Percentiles rank a stretch among this genome's conserved stretches.
These are phyloP conservation scores for Penicillium goetzii DNA, from an alignment of 495 filamentous ascomycete species.

Conservation along the genomic window DNA sequence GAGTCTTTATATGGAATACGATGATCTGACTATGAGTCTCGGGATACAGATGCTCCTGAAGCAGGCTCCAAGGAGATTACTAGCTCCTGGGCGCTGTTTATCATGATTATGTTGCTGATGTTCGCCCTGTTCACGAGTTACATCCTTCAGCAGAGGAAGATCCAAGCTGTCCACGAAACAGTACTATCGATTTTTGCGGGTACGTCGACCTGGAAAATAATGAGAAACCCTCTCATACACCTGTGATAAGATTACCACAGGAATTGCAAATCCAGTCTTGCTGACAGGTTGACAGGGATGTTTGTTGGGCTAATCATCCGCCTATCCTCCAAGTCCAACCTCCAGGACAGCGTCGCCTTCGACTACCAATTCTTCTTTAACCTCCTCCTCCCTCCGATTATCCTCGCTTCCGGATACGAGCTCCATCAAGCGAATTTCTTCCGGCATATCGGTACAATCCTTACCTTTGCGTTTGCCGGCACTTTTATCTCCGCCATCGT, in stretches of 20 bases:
- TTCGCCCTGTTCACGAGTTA: slow-evolving; percentile 96
- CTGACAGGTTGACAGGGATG: slow-evolving; percentile 68
- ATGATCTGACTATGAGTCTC: slow-evolving; percentile 28
- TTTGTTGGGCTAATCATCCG: slow-evolving; percentile 89
- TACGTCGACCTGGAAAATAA: slow-evolving; percentile 44
- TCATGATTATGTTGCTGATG: slow-evolving; percentile 90
- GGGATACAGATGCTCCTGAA: slow-evolving; percentile 54
- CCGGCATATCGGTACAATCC: slow-evolving; percentile 94
- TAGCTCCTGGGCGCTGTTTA: slow-evolving; percentile 95
- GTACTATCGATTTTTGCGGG: slow-evolving; percentile 98
- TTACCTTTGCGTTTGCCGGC: slow-evolving; percentile 97
- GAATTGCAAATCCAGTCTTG: not conserved
- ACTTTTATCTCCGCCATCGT: slow-evolving; percentile 97
- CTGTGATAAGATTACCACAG: not conserved
- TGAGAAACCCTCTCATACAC: not conserved
- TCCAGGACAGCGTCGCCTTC: slow-evolving; percentile 88
- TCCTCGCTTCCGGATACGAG: slow-evolving; percentile 95
- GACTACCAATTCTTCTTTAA: slow-evolving; percentile 99
- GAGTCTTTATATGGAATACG: slow-evolving; percentile 3
- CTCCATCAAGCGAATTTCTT: slow-evolving; percentile 98
- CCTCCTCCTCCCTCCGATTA: slow-evolving; percentile 94
- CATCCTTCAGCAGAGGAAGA: slow-evolving; percentile 88
- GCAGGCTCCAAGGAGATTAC: slow-evolving; percentile 84
- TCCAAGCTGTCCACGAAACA: slow-evolving; percentile 96
- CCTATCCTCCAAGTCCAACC: slow-evolving; percentile 73